A percentile compares a stretch with the other conserved stretches of the same genome.
phyloP scores from a whole-genome alignment of 306 rosid genomes.

The Phaseolus lunatus region DNA sequence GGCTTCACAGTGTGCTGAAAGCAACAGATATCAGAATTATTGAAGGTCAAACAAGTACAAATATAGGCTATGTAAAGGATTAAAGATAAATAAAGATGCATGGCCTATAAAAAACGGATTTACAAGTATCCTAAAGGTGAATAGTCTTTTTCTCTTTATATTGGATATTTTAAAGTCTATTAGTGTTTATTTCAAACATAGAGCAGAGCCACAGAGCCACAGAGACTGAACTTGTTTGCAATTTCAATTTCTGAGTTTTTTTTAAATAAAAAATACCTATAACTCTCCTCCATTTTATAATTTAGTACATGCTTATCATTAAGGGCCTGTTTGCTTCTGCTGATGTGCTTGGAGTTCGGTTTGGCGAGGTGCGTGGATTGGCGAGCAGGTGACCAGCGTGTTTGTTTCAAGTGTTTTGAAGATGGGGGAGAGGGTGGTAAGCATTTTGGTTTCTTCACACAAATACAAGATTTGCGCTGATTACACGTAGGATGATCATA shows the following conservation, averaged over 20 bases:
- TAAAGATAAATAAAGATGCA: not conserved
- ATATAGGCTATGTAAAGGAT: not conserved
- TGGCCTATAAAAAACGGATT: not conserved
- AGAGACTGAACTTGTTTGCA: not conserved
- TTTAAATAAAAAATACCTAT: not conserved
- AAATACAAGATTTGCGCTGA: too few relatives aligned
- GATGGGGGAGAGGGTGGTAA: too few relatives aligned
- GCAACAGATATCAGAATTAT: conserved; percentile 32
- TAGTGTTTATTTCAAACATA: conserved; percentile 19
- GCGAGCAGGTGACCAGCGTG: too few relatives aligned
- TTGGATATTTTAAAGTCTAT: not conserved
- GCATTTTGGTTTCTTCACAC: too few relatives aligned
- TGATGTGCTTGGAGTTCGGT: too few relatives aligned
- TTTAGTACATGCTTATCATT: not conserved
- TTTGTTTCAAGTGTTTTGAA: too few relatives aligned
- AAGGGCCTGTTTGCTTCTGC: too few relatives aligned
- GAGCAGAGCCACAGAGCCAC: not conserved
- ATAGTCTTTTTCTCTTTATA: not conserved
- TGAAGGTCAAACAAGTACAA: conserved; percentile 16
- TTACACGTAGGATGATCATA: too few relatives aligned
- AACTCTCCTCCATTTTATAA: conserved; percentile 6
- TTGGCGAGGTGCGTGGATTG: too few relatives aligned
- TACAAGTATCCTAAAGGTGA: not conserved
- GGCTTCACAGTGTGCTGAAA: conserved; percentile 60
- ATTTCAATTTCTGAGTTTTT: conserved; percentile 16